These are phyloP conservation scores for Schizothecium vesticola DNA, from an alignment of 495 filamentous ascomycete species.

Conservation along the genomic window DNA sequence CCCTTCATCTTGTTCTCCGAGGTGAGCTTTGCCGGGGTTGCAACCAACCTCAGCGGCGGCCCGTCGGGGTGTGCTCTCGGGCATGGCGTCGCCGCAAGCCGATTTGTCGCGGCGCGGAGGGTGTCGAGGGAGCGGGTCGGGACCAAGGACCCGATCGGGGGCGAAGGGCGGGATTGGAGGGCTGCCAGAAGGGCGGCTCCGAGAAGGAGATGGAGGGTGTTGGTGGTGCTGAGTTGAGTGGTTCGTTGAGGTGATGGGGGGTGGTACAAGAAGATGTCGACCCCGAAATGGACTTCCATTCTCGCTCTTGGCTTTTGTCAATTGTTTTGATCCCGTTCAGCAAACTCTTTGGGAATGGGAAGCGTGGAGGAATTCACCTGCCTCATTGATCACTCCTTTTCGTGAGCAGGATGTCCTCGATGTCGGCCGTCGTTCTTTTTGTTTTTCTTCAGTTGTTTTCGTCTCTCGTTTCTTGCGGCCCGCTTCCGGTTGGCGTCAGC, in stretches of 20 bases:
- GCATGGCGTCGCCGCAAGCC: neutral
- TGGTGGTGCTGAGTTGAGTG: neutral
- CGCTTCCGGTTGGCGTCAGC: slow-evolving; percentile 15
- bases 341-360: neutral
- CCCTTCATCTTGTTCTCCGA: neutral
- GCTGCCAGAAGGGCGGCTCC: neutral
- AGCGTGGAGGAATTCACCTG: neutral
- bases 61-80: neutral
- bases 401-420: neutral
- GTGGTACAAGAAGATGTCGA: neutral
- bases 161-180: neutral
- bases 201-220: neutral
- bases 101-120: neutral
- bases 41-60: neutral
- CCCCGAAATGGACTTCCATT: neutral
- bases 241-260: neutral
- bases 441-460: neutral
- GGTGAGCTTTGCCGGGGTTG: neutral
- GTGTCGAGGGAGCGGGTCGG: neutral
- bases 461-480: slow-evolving; percentile 4
- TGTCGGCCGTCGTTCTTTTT: neutral
- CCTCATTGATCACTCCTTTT: neutral
- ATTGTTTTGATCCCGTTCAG: neutral
- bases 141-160: neutral
- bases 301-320: neutral